Evolutionary conservation across 164 flowering plant genomes (phyloP).

Genomic region (Chloranthus sessilifolius): DNA sequence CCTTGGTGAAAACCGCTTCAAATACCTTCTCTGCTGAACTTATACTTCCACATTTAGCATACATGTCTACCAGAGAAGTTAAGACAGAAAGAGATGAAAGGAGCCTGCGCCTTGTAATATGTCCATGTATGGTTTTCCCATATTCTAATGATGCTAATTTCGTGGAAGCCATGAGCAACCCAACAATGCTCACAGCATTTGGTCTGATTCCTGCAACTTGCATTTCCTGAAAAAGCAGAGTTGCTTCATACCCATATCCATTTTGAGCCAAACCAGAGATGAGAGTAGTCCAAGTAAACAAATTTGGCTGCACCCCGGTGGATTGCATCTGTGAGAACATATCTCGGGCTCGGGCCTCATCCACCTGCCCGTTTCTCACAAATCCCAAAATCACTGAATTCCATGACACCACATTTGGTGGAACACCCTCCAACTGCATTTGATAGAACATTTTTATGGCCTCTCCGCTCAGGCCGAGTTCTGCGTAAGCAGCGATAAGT

Average conservation of each 20-base stretch:
- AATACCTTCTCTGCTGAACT: slow-evolving; percentile 39
- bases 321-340: slow-evolving; percentile 53
- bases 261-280: slow-evolving; percentile 58
- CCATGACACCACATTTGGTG: slow-evolving; percentile 55
- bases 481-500: slow-evolving; percentile 54
- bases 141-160: slow-evolving; percentile 24
- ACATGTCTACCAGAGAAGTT: slow-evolving; percentile 59
- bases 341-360: slow-evolving; percentile 39
- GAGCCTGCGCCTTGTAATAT: slow-evolving; percentile 26
- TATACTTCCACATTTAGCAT: slow-evolving; percentile 62
- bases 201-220: slow-evolving; percentile 49
- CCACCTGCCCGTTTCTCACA: slow-evolving; percentile 37
- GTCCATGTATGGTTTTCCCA: slow-evolving; percentile 59
- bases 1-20: slow-evolving; percentile 26
- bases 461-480: slow-evolving; percentile 52
- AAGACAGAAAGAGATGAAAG: slow-evolving; percentile 22
- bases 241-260: slow-evolving; percentile 38
- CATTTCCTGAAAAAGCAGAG: slow-evolving; percentile 39
- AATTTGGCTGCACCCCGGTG: slow-evolving; percentile 38
- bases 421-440: slow-evolving; percentile 62
- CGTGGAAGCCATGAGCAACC: slow-evolving; percentile 45
- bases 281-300: slow-evolving; percentile 54
- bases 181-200: slow-evolving; percentile 27
- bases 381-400: slow-evolving; percentile 56
- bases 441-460: slow-evolving; percentile 55